phyloP scores from a whole-genome alignment of 768 basidiomycete species.

The Phylloporus rhodoxanthus region DNA sequence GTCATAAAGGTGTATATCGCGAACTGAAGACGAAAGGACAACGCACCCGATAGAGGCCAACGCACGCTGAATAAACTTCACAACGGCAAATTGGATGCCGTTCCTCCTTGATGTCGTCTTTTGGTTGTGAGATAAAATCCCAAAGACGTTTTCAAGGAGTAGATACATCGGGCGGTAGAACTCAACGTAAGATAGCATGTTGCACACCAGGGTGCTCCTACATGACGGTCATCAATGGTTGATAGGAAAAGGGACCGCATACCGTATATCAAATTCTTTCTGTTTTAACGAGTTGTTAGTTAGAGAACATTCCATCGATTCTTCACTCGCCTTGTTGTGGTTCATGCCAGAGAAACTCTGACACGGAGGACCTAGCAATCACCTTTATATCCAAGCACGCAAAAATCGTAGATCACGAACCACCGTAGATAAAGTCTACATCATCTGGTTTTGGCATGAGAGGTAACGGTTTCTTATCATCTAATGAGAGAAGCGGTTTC shows the following conservation, averaged over 20 bases:
- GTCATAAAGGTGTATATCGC: neutral
- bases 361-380: constrained; percentile 60
- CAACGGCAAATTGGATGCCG: constrained; percentile 47
- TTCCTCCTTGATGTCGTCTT: constrained; percentile 34
- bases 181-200: constrained; percentile 68
- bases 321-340: constrained; percentile 44
- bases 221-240: neutral
- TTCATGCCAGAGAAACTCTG: constrained; percentile 68
- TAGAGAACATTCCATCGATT: neutral
- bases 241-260: constrained; percentile 1
- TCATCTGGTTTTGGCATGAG: constrained; percentile 53
- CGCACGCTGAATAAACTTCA: constrained; percentile 60
- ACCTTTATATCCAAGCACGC: neutral
- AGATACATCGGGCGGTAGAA: constrained; percentile 57
- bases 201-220: constrained; percentile 59
- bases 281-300: constrained; percentile 20
- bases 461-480: constrained; percentile 34
- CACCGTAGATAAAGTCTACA: constrained; percentile 70
- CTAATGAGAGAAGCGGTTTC: constrained; percentile 36
- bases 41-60: constrained; percentile 60
- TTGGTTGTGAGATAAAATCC: constrained; percentile 49
- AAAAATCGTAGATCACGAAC: constrained; percentile 33
- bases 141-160: constrained; percentile 68
- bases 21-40: neutral
- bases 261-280: constrained; percentile 60